These are phyloP conservation scores for Wickerhamomyces ciferrii DNA, from an alignment of 805 yeast species.

Conservation along the genomic window DNA sequence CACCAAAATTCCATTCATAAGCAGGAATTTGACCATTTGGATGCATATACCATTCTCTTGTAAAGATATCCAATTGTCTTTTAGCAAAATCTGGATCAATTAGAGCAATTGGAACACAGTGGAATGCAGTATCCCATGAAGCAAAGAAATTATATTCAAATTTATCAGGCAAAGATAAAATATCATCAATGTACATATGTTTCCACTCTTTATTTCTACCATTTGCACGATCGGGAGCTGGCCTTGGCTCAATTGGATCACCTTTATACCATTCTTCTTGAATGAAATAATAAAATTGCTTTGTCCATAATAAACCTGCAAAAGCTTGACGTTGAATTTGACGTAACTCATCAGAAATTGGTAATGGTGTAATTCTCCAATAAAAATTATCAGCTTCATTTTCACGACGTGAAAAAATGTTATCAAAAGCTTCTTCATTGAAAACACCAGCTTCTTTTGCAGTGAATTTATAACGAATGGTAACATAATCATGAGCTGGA, in stretches of 20 bases:
- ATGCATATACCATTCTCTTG: constrained; percentile 97
- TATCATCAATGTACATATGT: constrained; percentile 82
- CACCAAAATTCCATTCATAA: constrained; percentile 93
- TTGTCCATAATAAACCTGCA: constrained; percentile 91
- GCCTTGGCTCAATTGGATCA: constrained; percentile 76
- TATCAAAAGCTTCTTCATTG: constrained; percentile 73
- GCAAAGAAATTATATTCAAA: constrained; percentile 97
- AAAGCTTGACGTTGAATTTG: constrained; percentile 89
- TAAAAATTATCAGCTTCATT: constrained; percentile 92
- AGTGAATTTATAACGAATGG: constrained; percentile 72
- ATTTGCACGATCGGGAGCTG: constrained; percentile 74
- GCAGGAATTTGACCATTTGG: constrained; percentile 98
- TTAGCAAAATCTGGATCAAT: constrained; percentile 91
- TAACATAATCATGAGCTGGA: constrained; percentile 83
- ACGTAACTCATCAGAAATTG: constrained; percentile 73
- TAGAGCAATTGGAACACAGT: constrained; percentile 89
- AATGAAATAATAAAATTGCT: constrained; percentile 83
- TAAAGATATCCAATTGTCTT: constrained; percentile 75
- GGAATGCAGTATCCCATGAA: constrained; percentile 97
- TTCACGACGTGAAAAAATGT: constrained; percentile 60
- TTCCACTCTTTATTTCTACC: constrained; percentile 90
- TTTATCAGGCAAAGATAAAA: constrained; percentile 86
- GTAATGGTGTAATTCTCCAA: constrained; percentile 83
- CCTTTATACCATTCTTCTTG: constrained; percentile 86
- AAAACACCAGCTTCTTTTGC: constrained; percentile 38